A percentile compares a stretch with the other conserved stretches of the same genome.
Evolutionary conservation across 1,284 basidiomycete species (phyloP).

Genomic region (Bjerkandera adusta): DNA sequence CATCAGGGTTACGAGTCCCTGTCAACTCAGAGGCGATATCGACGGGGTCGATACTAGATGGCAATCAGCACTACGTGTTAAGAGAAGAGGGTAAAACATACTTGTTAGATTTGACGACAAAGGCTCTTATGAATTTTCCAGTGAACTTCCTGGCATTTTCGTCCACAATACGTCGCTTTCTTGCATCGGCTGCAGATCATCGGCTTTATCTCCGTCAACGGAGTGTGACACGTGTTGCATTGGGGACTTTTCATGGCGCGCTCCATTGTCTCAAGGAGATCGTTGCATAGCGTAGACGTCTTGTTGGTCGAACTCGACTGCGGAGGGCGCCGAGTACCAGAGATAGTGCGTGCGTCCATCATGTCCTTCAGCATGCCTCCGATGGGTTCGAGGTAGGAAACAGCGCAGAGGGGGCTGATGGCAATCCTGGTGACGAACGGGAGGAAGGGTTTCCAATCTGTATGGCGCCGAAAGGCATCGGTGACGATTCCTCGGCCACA

Average conservation of each 20-base stretch:
- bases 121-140: slow-evolving; percentile 13
- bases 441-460: slow-evolving; percentile 33
- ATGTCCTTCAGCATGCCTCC: slow-evolving; percentile 9
- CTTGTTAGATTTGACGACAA: no score
- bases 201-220: no score
- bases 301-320: background rate
- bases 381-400: slow-evolving; percentile 42
- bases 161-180: slow-evolving; percentile 4
- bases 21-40: no score
- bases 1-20: no score
- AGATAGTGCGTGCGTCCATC: background rate
- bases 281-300: background rate
- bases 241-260: no score
- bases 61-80: no score
- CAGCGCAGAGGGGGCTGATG: slow-evolving; percentile 46
- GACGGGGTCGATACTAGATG: no score
- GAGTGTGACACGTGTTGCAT: no score
- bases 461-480: slow-evolving; percentile 27
- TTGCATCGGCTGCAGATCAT: slow-evolving; percentile 7
- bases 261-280: background rate
- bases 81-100: no score
- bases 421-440: slow-evolving; percentile 47
- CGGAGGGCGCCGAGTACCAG: background rate
- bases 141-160: slow-evolving; percentile 5
- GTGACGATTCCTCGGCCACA: slow-evolving; percentile 46